Evolutionary conservation across 129 eudicot genomes (phyloP).

Genomic region (Flaveria sonorensis): DNA sequence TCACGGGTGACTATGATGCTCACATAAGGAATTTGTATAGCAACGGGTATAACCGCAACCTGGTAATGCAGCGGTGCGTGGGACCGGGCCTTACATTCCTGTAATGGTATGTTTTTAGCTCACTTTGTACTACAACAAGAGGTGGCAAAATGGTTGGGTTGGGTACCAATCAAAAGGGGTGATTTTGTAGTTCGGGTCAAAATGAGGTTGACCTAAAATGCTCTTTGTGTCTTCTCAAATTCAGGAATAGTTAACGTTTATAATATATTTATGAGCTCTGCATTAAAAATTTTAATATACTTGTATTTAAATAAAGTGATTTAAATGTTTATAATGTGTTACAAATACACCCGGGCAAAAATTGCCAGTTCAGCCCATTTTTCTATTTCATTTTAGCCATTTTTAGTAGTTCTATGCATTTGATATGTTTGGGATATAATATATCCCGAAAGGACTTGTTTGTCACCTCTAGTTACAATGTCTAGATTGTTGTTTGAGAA

Average conservation of each 20-base stretch:
- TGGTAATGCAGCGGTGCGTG: constrained; percentile 39
- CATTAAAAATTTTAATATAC: background rate
- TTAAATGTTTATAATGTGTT: background rate
- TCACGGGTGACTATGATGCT: constrained; percentile 85
- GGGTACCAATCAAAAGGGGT: background rate
- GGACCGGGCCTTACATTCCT: constrained; percentile 81
- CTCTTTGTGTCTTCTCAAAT: background rate
- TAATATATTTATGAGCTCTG: background rate
- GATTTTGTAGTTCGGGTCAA: background rate
- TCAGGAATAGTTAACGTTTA: background rate
- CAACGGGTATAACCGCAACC: constrained; percentile 21
- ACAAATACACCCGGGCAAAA: background rate
- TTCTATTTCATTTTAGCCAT: background rate
- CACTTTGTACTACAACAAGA: background rate
- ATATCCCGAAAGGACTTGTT: too few species aligned
- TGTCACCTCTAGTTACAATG: background rate
- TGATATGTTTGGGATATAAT: background rate
- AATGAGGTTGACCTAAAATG: background rate
- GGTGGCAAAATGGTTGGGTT: constrained; percentile 8
- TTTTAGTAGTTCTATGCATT: background rate
- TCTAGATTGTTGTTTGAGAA: too few species aligned
- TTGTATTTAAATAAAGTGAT: background rate
- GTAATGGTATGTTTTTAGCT: constrained; percentile 49
- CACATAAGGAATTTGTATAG: constrained; percentile 64
- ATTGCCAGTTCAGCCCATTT: background rate